These are phyloP conservation scores for Pseudozyma tsukubaensis DNA, from an alignment of 1,284 basidiomycete genomes.

Conservation along the genomic window DNA sequence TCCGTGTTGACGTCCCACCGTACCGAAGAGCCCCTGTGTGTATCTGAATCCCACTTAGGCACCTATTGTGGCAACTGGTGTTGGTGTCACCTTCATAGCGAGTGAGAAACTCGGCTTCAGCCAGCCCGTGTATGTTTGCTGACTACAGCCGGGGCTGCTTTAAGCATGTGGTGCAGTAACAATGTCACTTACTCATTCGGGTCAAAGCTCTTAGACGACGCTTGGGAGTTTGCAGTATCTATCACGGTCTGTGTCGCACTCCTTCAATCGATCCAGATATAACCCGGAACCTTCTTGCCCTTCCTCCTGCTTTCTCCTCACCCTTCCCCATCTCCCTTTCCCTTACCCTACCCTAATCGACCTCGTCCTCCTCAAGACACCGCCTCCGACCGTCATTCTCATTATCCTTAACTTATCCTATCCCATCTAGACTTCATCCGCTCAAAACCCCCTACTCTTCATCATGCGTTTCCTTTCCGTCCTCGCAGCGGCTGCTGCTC, in stretches of 20 bases:
- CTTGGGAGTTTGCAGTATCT: not conserved
- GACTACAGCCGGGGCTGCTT: too few species aligned
- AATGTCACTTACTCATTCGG: too few species aligned
- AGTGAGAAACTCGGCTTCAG: too few species aligned
- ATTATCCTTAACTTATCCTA: not conserved
- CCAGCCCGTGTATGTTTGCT: too few species aligned
- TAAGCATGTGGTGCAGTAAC: too few species aligned
- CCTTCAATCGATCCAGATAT: not conserved
- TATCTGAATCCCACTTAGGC: too few species aligned
- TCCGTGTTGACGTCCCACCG: too few species aligned
- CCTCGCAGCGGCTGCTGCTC: constrained; percentile 24
- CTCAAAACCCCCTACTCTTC: not conserved
- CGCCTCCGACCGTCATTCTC: not conserved
- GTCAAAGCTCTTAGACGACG: too few species aligned
- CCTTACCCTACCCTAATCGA: not conserved
- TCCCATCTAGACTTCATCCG: not conserved
- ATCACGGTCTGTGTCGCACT: not conserved
- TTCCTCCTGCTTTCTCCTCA: not conserved
- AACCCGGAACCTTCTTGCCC: constrained; percentile 1
- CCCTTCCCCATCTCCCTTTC: not conserved
- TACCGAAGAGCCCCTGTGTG: too few species aligned
- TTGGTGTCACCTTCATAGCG: too few species aligned
- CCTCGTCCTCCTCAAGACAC: not conserved
- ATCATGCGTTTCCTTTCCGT: constrained; percentile 41
- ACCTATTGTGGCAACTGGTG: too few species aligned